These are phyloP conservation scores for Alternaria brassicicola DNA, from an alignment of 2,329 filamentous ascomycete genomes.

Conservation along the genomic window DNA sequence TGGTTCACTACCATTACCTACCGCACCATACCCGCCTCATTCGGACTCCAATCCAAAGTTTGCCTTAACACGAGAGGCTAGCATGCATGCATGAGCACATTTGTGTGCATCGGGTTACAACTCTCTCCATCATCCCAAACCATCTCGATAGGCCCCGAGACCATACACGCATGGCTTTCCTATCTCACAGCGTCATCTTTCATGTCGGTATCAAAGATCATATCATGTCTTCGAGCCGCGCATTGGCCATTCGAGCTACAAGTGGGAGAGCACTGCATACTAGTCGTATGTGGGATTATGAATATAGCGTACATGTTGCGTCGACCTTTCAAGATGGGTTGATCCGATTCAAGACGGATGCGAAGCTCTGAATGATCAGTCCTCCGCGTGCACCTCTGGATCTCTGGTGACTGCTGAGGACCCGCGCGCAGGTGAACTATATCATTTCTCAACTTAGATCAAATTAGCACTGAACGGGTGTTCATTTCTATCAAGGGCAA, in stretches of 20 bases:
- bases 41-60: neutral
- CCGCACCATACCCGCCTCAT: slow-evolving; percentile 28
- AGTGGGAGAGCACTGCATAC: slow-evolving; percentile 36
- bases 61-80: slow-evolving; percentile 44
- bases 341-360: slow-evolving; percentile 27
- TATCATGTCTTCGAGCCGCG: slow-evolving; percentile 33
- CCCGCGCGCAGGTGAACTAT: neutral
- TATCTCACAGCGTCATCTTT: slow-evolving; percentile 45
- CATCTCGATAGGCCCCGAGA: slow-evolving; percentile 42
- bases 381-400: neutral
- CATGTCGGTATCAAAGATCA: slow-evolving; percentile 40
- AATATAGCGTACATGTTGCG: slow-evolving; percentile 39
- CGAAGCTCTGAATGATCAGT: neutral
- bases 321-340: slow-evolving; percentile 45
- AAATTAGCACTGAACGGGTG: neutral
- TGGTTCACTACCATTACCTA: slow-evolving; percentile 41
- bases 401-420: neutral
- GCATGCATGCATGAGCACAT: slow-evolving; percentile 64
- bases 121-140: slow-evolving; percentile 60
- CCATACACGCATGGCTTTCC: slow-evolving; percentile 38
- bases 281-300: slow-evolving; percentile 41
- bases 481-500: neutral
- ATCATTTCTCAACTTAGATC: neutral
- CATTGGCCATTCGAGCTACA: slow-evolving; percentile 26
- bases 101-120: slow-evolving; percentile 64